Conservation (phyloP, 176 grass and related monocot species). For the Dactylis glomerata region DNA sequence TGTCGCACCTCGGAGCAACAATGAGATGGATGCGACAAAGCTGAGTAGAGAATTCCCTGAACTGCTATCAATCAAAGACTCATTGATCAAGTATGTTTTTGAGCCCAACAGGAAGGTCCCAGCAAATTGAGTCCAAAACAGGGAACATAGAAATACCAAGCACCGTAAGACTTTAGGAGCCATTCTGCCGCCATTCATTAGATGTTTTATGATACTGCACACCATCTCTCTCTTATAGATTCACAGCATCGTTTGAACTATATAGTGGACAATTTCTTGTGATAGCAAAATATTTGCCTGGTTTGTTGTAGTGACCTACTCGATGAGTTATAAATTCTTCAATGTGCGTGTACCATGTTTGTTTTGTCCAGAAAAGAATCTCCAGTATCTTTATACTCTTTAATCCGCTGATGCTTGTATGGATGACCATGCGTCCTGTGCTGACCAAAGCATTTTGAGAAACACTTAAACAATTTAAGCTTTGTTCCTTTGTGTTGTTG, state of each 20-base stretch:
- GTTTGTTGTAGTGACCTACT: conserved; percentile 38
- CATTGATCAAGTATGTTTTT: conserved; percentile 73
- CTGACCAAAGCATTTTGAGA: neutral
- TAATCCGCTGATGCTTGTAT: neutral
- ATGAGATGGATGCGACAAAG: conserved; percentile 71
- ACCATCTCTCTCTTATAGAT: conserved; percentile 18
- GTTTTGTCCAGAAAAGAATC: conserved; percentile 32
- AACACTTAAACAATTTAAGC: neutral
- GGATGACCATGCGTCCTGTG: neutral
- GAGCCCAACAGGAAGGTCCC: conserved; percentile 76
- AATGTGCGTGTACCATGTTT: conserved; percentile 2
- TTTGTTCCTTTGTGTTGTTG: neutral
- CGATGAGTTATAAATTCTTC: conserved; percentile 13
- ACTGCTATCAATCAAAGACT: conserved; percentile 72
- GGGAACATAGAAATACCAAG: conserved; percentile 20
- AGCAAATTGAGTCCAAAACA: conserved; percentile 17
- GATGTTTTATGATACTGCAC: conserved; percentile 11
- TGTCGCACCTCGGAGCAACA: conserved; percentile 70
- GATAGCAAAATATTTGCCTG: conserved; percentile 19
- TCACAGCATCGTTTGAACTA: conserved; percentile 20
- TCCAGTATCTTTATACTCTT: neutral
- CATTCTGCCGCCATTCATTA: conserved; percentile 9
- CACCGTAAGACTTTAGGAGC: conserved; percentile 22
- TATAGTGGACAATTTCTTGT: conserved; percentile 11
- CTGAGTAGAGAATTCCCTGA: conserved; percentile 72